Percentiles rank a stretch among this genome's conserved stretches.
Conservation (phyloP, 1,284 basidiomycete genomes). For the Ceratobasidium sp. region DNA sequence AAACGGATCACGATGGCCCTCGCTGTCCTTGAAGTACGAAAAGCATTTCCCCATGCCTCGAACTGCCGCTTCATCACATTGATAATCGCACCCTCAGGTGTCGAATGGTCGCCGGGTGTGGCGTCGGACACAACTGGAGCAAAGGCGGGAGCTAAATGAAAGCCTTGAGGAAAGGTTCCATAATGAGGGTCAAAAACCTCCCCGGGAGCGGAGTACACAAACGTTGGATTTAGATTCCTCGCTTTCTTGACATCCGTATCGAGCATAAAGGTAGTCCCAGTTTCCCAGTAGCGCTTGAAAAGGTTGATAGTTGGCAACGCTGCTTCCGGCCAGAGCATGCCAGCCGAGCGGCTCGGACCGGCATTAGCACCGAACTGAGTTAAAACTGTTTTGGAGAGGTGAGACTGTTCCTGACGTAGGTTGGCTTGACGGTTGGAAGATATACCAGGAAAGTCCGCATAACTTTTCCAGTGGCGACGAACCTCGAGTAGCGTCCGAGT, state of each 20-base stretch:
- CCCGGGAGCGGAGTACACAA: constrained; percentile 5
- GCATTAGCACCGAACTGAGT: not conserved
- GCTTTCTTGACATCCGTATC: constrained; percentile 2
- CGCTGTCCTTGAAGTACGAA: not conserved
- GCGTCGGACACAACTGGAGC: not conserved
- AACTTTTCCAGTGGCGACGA: constrained; percentile 19
- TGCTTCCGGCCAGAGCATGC: constrained; percentile 27
- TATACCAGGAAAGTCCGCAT: constrained; percentile 7
- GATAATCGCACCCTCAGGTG: not conserved
- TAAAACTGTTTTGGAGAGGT: not conserved
- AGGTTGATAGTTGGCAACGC: not conserved
- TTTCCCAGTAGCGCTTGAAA: constrained; percentile 30
- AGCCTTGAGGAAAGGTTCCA: not conserved
- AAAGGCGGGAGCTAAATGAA: constrained; percentile 8
- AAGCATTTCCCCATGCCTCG: not conserved
- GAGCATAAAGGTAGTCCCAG: constrained; percentile 10
- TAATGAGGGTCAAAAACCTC: not conserved
- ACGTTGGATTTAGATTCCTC: constrained; percentile 16
- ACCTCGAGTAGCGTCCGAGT: constrained; percentile 1
- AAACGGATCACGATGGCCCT: constrained; percentile 2
- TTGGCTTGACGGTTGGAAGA: not conserved
- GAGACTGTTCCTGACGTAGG: not conserved
- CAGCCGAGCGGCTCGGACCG: constrained; percentile 7
- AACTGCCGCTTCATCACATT: constrained; percentile 19
- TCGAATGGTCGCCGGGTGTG: not conserved